Evolutionary conservation across 352 stramenopile species (phyloP).

Genomic region (Phytophthora fragariae): DNA sequence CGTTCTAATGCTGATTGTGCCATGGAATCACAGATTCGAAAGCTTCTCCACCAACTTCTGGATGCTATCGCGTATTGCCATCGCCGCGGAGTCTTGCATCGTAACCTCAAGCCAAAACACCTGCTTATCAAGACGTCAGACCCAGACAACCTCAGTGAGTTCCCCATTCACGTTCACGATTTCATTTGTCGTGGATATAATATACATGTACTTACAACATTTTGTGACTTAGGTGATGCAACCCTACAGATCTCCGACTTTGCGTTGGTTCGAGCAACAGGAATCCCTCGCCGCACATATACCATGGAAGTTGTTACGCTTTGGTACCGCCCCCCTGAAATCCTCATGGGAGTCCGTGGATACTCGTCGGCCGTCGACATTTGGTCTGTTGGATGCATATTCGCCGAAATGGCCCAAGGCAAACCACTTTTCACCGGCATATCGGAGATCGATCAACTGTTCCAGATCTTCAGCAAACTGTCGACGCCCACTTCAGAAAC

Average conservation of each 20-base stretch:
- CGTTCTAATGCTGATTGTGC: constrained; percentile 15
- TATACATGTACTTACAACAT: not conserved
- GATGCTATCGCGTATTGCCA: constrained; percentile 92
- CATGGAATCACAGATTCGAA: constrained; percentile 56
- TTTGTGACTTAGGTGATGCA: constrained; percentile 53
- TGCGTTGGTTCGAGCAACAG: constrained; percentile 86
- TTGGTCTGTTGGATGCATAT: constrained; percentile 97
- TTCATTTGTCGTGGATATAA: not conserved
- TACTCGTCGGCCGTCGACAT: constrained; percentile 93
- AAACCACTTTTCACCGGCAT: constrained; percentile 86
- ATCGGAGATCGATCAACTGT: constrained; percentile 87
- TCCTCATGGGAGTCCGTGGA: constrained; percentile 88
- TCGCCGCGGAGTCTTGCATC: constrained; percentile 86
- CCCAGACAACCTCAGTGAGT: constrained; percentile 64
- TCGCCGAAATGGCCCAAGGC: constrained; percentile 96
- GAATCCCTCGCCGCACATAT: constrained; percentile 89
- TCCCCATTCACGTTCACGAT: not conserved
- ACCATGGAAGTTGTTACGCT: constrained; percentile 93
- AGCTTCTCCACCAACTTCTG: constrained; percentile 87
- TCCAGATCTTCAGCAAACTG: constrained; percentile 93
- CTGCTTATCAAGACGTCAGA: constrained; percentile 85
- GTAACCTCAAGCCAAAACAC: constrained; percentile 93
- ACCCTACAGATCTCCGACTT: constrained; percentile 91
- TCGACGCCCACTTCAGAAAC: constrained; percentile 97
- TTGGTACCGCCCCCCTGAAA: constrained; percentile 92